Evolutionary conservation across 768 basidiomycete genomes (phyloP), one percentile per base, ranked within the genome.

Genomic region (Chalciporus sphaerocephalus): DNA sequence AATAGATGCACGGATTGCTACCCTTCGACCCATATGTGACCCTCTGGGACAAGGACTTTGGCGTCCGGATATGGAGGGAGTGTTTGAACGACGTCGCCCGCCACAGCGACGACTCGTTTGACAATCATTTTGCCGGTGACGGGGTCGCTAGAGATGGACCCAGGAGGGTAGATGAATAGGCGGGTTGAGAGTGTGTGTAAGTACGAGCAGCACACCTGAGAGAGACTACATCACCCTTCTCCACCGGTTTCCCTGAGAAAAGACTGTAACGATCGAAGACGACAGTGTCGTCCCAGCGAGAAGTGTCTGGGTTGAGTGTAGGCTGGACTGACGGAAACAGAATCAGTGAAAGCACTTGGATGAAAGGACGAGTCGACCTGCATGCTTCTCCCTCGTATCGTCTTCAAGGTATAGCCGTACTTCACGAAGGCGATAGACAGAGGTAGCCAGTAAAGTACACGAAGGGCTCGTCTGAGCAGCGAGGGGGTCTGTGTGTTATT

Each of bases 11-110:
- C 9, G n/a, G 30, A n/a, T n/a, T 43, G 30, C 69, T 40, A 41
- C 80, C 83, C 86, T 75, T 89, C 86, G 40, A 88, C 74, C 87
- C 87, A 89, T 32, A 80, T 70, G 48, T 87, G 80, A 1, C 83
- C 83, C 54, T 66, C 47, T 4, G 86, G 85, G 27, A 89, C 64
- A 21, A 47, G 58, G 7, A 82, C 76, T 46, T 78, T 70, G 4
- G 67, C 44, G 16, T 78, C 73, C 1, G 80, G 79, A 55, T 81
- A 84, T 4, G 85, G 85, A 17, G 85, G 79, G n/a, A 85, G 67
- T 4, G 87, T 85, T 53, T 75, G 74, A 0, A 89, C 75, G 25
- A 61, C 57, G 56, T 88, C 85, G 8, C 83, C 83, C 56, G 78
- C 78, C 17, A 80, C 55, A 4, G 76, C 87, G 39, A 83, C 50